A percentile compares a stretch with the other conserved stretches of the same genome.
phyloP scores from a whole-genome alignment of 1,284 basidiomycete genomes.

The Chondrostereum purpureum region DNA sequence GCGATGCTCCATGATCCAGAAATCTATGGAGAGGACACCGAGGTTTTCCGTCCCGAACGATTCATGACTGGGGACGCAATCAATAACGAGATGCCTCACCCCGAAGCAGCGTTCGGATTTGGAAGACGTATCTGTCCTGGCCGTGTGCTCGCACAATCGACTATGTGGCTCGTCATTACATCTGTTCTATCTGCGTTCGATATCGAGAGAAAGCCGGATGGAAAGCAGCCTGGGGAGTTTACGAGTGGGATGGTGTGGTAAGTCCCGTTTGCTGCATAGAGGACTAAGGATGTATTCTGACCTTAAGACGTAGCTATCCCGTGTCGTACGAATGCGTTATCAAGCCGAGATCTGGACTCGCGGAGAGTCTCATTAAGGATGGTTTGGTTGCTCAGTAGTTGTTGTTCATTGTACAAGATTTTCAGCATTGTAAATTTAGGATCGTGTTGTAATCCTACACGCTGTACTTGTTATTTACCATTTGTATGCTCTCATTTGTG shows the following conservation, averaged over 20 bases:
- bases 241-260: background rate
- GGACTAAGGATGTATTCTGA: background rate
- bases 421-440: no score
- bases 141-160: background rate
- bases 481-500: no score
- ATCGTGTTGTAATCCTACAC: no score
- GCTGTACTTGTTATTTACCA: no score
- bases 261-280: background rate
- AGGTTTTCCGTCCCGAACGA: conserved; percentile 9
- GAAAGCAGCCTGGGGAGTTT: background rate
- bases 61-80: conserved; percentile 6
- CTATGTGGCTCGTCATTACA: background rate
- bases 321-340: background rate
- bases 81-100: background rate
- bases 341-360: background rate
- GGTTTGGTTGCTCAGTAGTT: background rate
- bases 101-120: conserved; percentile 7
- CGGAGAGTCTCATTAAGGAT: background rate
- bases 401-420: no score
- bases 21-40: conserved; percentile 5
- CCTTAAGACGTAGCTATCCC: background rate
- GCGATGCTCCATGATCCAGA: conserved; percentile 8
- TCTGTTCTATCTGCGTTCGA: background rate
- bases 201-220: background rate
- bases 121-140: conserved; percentile 4